Evolutionary conservation across 441 rosid genomes (phyloP), one percentile per base, ranked within the genome.

Genomic region (Pelargonium fulgidum): DNA sequence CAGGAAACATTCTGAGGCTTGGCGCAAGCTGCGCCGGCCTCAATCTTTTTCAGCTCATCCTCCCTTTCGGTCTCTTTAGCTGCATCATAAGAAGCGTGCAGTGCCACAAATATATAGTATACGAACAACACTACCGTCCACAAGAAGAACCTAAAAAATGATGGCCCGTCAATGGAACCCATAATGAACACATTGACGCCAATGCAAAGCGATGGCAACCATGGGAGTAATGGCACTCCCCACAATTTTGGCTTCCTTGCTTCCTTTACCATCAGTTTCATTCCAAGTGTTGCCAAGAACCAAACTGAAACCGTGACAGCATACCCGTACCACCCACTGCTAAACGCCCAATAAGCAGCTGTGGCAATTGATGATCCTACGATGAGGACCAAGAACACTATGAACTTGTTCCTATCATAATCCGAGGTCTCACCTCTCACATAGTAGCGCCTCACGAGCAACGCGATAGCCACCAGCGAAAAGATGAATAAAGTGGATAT

Each of bases 381-480:
- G 14, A 87, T 83, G 67, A 80, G 11, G 4, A 64, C 72, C 66
- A 89, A 17, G 70, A 85, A 81, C 1, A 65, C 66, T 0, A 76
- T 36, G 52, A 89, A 82, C 84, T 83, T 90, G 67, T 78, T 72
- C 19, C 82, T 76, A 72, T 85, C 70, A 0, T 71, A 39, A 33
- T 48, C 33, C 0, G 85, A 73, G 56, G 98, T 90, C 14, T 71
- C 76, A 0, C 85, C 84, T 0, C 81, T 44, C 2, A 73, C 85
- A n/a, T 85, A 85, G 74, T 89, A 85, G 14, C 98, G 81, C 29
- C 98, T 76, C 39, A 87, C 91, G 0, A 93, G 70, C 3, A 93
- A 73, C 0, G 87, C 92, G 0, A 89, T 66, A 0, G 96, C 87
- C 13, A 90, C 89, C 3, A 87, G 78, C 0, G 85, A 76, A 77